phyloP scores from a whole-genome alignment of 2,329 filamentous ascomycete genomes.

The Cladosporium halotolerans region DNA sequence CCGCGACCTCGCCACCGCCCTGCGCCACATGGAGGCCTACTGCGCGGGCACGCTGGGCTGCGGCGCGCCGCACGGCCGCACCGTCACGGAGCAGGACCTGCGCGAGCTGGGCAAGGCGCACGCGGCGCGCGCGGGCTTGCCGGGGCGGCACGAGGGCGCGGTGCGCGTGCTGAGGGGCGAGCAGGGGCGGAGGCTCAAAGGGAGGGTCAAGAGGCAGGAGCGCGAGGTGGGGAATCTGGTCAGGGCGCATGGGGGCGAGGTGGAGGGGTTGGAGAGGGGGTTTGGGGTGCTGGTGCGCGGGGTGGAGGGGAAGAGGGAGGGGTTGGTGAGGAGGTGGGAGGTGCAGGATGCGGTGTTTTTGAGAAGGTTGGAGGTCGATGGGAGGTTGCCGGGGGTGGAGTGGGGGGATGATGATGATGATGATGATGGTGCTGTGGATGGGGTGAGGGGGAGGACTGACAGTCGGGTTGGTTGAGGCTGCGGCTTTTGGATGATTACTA shows the following conservation, averaged over 20 bases:
- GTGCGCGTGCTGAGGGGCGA: slow-evolving; percentile 43
- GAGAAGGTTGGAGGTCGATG: slow-evolving; percentile 2
- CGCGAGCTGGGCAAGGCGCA: slow-evolving; percentile 38
- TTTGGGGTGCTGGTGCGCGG: slow-evolving; percentile 22
- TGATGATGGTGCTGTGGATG: too few species aligned
- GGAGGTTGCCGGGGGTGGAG: slow-evolving; percentile 1
- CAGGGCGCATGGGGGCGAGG: slow-evolving; percentile 29
- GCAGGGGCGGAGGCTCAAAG: slow-evolving; percentile 36
- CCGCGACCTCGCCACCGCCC: slow-evolving; percentile 38
- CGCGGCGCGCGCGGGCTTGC: slow-evolving; percentile 33
- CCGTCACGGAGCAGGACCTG: slow-evolving; percentile 40
- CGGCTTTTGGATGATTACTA: neutral
- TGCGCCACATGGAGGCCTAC: slow-evolving; percentile 45
- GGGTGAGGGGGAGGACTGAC: neutral
- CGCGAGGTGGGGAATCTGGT: slow-evolving; percentile 34
- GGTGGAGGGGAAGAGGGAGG: slow-evolving; percentile 29
- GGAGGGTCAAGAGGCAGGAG: slow-evolving; percentile 34
- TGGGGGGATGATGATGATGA: too few species aligned
- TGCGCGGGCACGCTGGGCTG: slow-evolving; percentile 34
- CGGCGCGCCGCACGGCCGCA: slow-evolving; percentile 28
- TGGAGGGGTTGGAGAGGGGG: slow-evolving; percentile 28
- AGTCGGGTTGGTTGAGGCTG: neutral
- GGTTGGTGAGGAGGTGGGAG: slow-evolving; percentile 32
- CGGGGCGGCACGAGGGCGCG: slow-evolving; percentile 37
- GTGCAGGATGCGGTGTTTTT: slow-evolving; percentile 6